Base-by-base conservation (phyloP, 73 alveolate species). In the Tetrahymena elliotti region DNA sequence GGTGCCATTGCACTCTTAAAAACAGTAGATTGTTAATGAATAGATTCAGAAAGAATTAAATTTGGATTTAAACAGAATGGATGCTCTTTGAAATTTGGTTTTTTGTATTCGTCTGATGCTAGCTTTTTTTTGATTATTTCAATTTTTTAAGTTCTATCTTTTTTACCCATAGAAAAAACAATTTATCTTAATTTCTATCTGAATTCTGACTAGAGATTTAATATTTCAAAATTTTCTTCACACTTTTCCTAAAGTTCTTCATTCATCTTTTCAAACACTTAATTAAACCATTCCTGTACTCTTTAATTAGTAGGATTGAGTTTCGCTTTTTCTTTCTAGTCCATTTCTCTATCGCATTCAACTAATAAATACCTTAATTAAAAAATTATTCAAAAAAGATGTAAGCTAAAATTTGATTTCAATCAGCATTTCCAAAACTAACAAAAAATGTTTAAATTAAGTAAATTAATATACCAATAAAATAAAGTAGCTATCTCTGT, bases 391-490 rank as follows among this genome's bases (percentile, higher is more conserved):
- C 82, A 18, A 0, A 18, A 53, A 33, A 97, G 94, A 36, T 94
- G 53, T 27, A 95, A 92, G 83, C 97, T 97, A 84, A 95, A 97
- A 93, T 82, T 94, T 95, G 33, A 93, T 83, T 94, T 92, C 47
- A 41, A 96, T 94, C 95, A 96, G 35, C 40, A 96, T 96, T 93
- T 98, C 6, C 20, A 53, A 53, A 53, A 12, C 11, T 1, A 6
- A 31, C 35, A 22, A 1, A 54, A 54, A 54, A n/a, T 3, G 99
- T 35, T 98, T 47, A 47, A 47, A 12, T 47, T 47, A 47, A 47
- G 31, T 47, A 15, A 97, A 95, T 97, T 97, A 13, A 97, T 95
- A 95, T 97, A 97, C 99, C 99, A 99, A 96, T 96, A 98, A 93
- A 98, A 98, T 34, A 97, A 95, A n/a, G 99, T 97, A 35, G 99